Conservation (phyloP, 768 basidiomycete species). For the Kondoa malvinella region DNA sequence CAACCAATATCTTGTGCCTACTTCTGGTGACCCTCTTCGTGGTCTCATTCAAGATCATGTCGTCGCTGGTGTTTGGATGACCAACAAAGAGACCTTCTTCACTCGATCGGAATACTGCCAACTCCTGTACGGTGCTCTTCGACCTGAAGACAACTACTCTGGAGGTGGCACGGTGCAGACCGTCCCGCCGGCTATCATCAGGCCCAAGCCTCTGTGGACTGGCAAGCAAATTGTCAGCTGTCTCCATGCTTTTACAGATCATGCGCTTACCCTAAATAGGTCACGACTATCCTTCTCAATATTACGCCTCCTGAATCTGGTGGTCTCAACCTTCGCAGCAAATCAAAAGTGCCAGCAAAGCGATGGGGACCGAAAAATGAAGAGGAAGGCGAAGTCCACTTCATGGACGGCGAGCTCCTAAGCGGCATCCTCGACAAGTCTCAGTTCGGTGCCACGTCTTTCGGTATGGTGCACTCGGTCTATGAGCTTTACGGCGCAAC, state of each 20-base stretch:
- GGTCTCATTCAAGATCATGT: slow-evolving; percentile 98
- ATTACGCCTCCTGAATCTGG: slow-evolving; percentile 62
- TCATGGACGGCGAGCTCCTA: slow-evolving; percentile 82
- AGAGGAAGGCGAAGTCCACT: slow-evolving; percentile 66
- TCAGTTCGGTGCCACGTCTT: slow-evolving; percentile 88
- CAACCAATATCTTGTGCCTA: slow-evolving; percentile 96
- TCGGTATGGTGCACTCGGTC: slow-evolving; percentile 89
- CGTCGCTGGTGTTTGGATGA: slow-evolving; percentile 99
- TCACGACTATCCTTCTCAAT: slow-evolving; percentile 83
- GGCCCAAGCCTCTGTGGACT: slow-evolving; percentile 80
- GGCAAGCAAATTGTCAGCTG: slow-evolving; percentile 81
- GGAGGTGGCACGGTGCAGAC: slow-evolving; percentile 52
- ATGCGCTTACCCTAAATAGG: slow-evolving; percentile 37
- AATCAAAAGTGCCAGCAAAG: slow-evolving; percentile 68
- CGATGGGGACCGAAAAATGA: slow-evolving; percentile 45
- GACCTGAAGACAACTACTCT: slow-evolving; percentile 61
- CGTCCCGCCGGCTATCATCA: slow-evolving; percentile 80
- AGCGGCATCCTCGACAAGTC: slow-evolving; percentile 93
- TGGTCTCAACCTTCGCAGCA: slow-evolving; percentile 68
- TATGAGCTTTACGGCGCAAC: slow-evolving; percentile 88
- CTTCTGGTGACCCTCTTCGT: slow-evolving; percentile 90
- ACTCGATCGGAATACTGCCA: slow-evolving; percentile 91
- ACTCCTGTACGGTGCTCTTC: slow-evolving; percentile 77
- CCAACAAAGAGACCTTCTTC: slow-evolving; percentile 84
- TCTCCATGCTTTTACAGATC: not conserved